These are phyloP conservation scores for Penicillium subrubescens DNA, from an alignment of 495 filamentous ascomycete genomes.

Conservation along the genomic window DNA sequence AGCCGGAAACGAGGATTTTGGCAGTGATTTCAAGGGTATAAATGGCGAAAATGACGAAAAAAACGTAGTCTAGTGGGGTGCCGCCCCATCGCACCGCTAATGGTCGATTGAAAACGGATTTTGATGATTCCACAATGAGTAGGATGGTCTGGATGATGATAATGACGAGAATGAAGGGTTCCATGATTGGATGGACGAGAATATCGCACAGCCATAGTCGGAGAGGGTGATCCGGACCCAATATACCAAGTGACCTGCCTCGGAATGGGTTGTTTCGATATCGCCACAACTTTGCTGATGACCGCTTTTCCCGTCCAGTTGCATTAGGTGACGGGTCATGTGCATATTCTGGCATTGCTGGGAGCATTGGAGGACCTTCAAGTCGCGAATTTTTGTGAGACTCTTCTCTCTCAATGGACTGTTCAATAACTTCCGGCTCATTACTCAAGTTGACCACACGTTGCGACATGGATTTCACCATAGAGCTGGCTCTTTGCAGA, in stretches of 20 bases:
- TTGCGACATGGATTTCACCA: constrained; percentile 95
- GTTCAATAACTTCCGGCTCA: constrained; percentile 77
- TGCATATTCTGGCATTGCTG: constrained; percentile 55
- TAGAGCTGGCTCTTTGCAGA: constrained; percentile 78
- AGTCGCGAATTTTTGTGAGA: constrained; percentile 53
- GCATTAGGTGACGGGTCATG: constrained; percentile 51
- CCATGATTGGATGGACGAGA: constrained; percentile 83
- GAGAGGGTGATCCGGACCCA: constrained; percentile 74
- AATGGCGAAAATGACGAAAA: constrained; percentile 83
- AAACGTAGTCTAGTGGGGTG: constrained; percentile 71
- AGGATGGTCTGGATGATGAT: constrained; percentile 89
- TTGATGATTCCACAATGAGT: constrained; percentile 76
- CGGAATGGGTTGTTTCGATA: constrained; percentile 76
- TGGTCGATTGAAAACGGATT: constrained; percentile 61
- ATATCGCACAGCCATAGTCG: constrained; percentile 79
- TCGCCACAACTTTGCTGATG: constrained; percentile 49
- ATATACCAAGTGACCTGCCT: constrained; percentile 84
- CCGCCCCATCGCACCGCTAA: constrained; percentile 62
- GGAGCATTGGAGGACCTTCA: constrained; percentile 59
- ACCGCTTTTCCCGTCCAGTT: constrained; percentile 34
- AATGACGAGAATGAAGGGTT: constrained; percentile 82
- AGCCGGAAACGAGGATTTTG: constrained; percentile 86
- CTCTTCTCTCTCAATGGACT: constrained; percentile 69
- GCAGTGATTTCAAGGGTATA: constrained; percentile 86
- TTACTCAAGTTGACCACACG: constrained; percentile 97